phyloP scores from a whole-genome alignment of 1,284 basidiomycete species.

The Leccinum subrobustum region DNA sequence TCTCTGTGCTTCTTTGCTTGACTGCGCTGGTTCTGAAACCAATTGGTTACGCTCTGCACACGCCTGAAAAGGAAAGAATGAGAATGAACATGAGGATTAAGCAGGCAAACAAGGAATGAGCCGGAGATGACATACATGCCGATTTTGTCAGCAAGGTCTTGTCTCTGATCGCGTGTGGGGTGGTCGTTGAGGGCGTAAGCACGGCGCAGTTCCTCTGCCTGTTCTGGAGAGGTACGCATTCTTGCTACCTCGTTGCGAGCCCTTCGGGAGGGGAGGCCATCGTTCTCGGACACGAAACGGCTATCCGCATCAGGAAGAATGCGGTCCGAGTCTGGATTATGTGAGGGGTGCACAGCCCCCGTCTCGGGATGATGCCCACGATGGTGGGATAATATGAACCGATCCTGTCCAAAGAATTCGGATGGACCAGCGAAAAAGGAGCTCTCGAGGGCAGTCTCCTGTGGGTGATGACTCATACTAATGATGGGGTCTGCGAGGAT shows the following conservation, averaged over 20 bases:
- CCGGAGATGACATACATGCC: slow-evolving; percentile 58
- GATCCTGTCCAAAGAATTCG: slow-evolving; percentile 32
- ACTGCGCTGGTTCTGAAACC: slow-evolving; percentile 82
- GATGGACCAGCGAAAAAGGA: slow-evolving; percentile 35
- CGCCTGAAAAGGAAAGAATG: slow-evolving; percentile 45
- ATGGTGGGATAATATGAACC: slow-evolving; percentile 35
- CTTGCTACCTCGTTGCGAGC: slow-evolving; percentile 37
- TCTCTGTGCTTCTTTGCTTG: slow-evolving; percentile 64
- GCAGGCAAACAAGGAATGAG: slow-evolving; percentile 11
- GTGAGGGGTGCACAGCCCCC: slow-evolving; percentile 30
- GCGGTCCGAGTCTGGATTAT: slow-evolving; percentile 30
- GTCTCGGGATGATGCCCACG: slow-evolving; percentile 31
- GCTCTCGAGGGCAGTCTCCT: slow-evolving; percentile 27
- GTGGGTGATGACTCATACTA: slow-evolving; percentile 3
- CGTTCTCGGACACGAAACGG: slow-evolving; percentile 39
- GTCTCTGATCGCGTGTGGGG: slow-evolving; percentile 63
- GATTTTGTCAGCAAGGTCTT: slow-evolving; percentile 60
- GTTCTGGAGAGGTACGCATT: slow-evolving; percentile 58
- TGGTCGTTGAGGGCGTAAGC: slow-evolving; percentile 61
- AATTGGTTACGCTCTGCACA: slow-evolving; percentile 74
- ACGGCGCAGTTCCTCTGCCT: slow-evolving; percentile 64
- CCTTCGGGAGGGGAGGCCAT: slow-evolving; percentile 32
- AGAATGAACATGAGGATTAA: slow-evolving; percentile 14
- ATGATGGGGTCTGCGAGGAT: slow-evolving; percentile 25
- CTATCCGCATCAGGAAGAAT: slow-evolving; percentile 31